Base-by-base conservation (phyloP, 129 eudicot species). In the Helianthus tuberosus region DNA sequence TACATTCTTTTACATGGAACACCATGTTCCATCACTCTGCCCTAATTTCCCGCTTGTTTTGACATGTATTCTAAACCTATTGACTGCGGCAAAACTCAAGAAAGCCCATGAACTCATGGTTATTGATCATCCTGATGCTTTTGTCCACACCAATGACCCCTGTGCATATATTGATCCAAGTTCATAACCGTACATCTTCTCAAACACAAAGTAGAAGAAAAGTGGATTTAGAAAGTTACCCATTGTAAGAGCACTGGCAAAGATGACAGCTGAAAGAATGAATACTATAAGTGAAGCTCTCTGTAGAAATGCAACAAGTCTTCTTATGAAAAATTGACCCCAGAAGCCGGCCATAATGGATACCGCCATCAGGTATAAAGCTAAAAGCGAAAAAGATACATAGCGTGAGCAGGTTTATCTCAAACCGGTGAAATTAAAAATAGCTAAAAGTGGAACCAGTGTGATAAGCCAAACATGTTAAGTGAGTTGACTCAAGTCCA, bases 41-140 rank as follows among this genome's bases (percentile, higher is more conserved):
- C 14, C 8, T 4, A 13, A 36, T 76, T 14, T n/a, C 51, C 69
- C 6, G 16, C 49, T 36, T 55, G 36, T 66, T 14, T 55, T 16
- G 11, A 32, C 49, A 5, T 60, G 8, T 69, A 70, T 25, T 69
- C 10, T 8, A 17, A 6, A 10, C 7, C 69, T 72, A 88, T 50
- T 94, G 96, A 68, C 86, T 85, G 73, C 82, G 76, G 72, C 98
- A 94, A 39, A 90, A 94, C 47, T 84, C 85, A 48, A 88, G 78
- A 62, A 94, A 91, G 17, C 98, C 98, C 98, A 94, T 90, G 85
- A 90, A 94, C 74, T 90, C 93, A 25, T 94, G 96, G 62, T 84
- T 76, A 46, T 83, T 72, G 47, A 88, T 91, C 98, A 94, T 94
- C 69, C 11, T 58, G 29, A 94, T 77, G 83, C 91, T 90, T 79